A percentile compares a stretch with the other conserved stretches of the same genome.
Evolutionary conservation across 352 stramenopile genomes (phyloP).

Genomic region (Phytophthora brassicae): DNA sequence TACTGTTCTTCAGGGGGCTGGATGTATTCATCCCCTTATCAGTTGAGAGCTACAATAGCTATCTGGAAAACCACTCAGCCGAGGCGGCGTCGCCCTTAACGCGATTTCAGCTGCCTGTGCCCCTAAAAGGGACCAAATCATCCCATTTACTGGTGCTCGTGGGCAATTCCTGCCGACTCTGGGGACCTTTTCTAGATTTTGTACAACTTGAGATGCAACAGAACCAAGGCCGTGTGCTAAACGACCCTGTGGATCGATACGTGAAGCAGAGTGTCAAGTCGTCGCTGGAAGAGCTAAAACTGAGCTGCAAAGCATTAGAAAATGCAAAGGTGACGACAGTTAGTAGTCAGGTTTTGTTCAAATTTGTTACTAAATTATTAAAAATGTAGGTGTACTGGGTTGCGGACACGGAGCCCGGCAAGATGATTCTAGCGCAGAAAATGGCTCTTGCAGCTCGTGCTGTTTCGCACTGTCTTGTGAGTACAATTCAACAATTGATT

Average conservation of each 20-base stretch:
- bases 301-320: slow-evolving; percentile 11
- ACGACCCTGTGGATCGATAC: slow-evolving; percentile 62
- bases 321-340: slow-evolving; percentile 27
- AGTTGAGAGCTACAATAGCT: slow-evolving; percentile 67
- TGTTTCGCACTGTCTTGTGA: slow-evolving; percentile 49
- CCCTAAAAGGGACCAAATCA: slow-evolving; percentile 11
- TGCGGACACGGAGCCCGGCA: slow-evolving; percentile 57
- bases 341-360: background rate
- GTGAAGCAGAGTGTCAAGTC: slow-evolving; percentile 43
- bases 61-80: too few relatives aligned
- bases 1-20: slow-evolving; percentile 39
- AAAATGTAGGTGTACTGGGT: slow-evolving; percentile 60
- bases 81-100: slow-evolving; percentile 31
- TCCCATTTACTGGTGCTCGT: slow-evolving; percentile 68
- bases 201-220: slow-evolving; percentile 36
- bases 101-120: slow-evolving; percentile 48
- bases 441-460: slow-evolving; percentile 57
- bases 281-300: slow-evolving; percentile 28
- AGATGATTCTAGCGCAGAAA: slow-evolving; percentile 77
- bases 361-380: background rate
- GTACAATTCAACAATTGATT: background rate
- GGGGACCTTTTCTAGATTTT: slow-evolving; percentile 51
- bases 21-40: slow-evolving; percentile 70
- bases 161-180: slow-evolving; percentile 64
- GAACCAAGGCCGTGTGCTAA: slow-evolving; percentile 29